Evolutionary conservation across 2,329 filamentous ascomycete species (phyloP).

Genomic region (Penicillium sp.): DNA sequence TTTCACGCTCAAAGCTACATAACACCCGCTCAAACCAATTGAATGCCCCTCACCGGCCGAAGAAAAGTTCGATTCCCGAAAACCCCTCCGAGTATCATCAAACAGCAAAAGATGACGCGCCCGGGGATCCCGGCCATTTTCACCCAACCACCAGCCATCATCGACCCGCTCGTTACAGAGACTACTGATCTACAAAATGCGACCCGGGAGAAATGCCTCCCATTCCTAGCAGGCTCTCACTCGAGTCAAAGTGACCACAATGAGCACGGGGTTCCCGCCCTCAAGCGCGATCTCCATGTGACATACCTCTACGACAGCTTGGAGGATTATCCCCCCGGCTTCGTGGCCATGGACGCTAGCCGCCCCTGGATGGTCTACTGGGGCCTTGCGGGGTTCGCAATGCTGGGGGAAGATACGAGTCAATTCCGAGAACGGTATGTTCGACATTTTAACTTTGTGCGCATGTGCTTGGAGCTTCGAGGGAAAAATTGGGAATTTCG

Average conservation of each 20-base stretch:
- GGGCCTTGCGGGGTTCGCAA: conserved; percentile 73
- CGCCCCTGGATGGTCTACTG: conserved; percentile 95
- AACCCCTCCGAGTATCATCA: conserved; percentile 17
- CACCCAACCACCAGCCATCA: conserved; percentile 59
- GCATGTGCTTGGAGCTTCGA: neutral
- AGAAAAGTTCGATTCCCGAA: conserved; percentile 43
- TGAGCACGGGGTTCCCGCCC: conserved; percentile 69
- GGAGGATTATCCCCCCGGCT: conserved; percentile 66
- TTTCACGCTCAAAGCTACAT: neutral
- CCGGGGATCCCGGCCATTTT: conserved; percentile 43
- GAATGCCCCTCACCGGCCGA: conserved; percentile 40
- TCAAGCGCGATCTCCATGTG: conserved; percentile 64
- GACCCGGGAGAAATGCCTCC: conserved; percentile 69
- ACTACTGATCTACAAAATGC: conserved; percentile 69
- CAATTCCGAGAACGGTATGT: conserved; percentile 64
- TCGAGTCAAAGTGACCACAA: conserved; percentile 63
- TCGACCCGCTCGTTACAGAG: conserved; percentile 66
- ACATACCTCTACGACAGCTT: conserved; percentile 53
- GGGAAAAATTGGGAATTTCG: neutral
- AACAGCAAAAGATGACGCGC: conserved; percentile 19
- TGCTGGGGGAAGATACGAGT: conserved; percentile 73
- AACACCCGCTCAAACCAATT: conserved; percentile 3
- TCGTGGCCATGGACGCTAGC: conserved; percentile 78
- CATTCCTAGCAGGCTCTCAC: conserved; percentile 60
- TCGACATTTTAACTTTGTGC: neutral